Percentiles rank a stretch among this genome's conserved stretches.
Conservation (phyloP, 805 yeast genomes). For the Myxozyma vanderwaltii region DNA sequence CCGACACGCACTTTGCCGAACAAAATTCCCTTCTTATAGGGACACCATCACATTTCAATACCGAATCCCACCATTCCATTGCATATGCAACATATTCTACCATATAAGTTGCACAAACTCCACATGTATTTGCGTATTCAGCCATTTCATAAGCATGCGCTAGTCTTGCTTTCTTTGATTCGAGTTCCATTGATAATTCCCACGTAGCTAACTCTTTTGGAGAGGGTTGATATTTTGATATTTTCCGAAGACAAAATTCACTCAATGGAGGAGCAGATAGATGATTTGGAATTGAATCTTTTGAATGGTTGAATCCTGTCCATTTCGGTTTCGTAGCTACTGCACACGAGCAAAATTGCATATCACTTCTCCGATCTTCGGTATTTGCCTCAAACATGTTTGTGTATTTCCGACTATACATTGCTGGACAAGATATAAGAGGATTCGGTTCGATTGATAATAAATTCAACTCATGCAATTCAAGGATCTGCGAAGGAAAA, state of each 20-base stretch:
- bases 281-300: not conserved
- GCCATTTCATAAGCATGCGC: slow-evolving; percentile 33
- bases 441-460: slow-evolving; percentile 46
- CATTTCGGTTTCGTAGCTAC: slow-evolving; percentile 3
- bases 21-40: slow-evolving; percentile 36
- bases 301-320: not conserved
- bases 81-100: slow-evolving; percentile 38
- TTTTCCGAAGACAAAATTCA: slow-evolving; percentile 33
- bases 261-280: slow-evolving; percentile 16
- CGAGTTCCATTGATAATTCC: slow-evolving; percentile 23
- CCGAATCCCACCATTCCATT: slow-evolving; percentile 43
- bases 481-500: slow-evolving; percentile 44
- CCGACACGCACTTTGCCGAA: slow-evolving; percentile 27
- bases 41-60: slow-evolving; percentile 29
- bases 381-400: not conserved
- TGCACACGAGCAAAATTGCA: not conserved
- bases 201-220: slow-evolving; percentile 33
- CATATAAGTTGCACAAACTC: slow-evolving; percentile 38
- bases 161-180: slow-evolving; percentile 27
- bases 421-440: slow-evolving; percentile 37
- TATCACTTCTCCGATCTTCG: slow-evolving; percentile 9
- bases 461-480: slow-evolving; percentile 37
- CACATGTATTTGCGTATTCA: slow-evolving; percentile 35
- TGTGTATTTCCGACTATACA: not conserved
- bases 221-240: slow-evolving; percentile 33